Base-by-base conservation (phyloP, 768 basidiomycete species). In the Harrya chromipes region DNA sequence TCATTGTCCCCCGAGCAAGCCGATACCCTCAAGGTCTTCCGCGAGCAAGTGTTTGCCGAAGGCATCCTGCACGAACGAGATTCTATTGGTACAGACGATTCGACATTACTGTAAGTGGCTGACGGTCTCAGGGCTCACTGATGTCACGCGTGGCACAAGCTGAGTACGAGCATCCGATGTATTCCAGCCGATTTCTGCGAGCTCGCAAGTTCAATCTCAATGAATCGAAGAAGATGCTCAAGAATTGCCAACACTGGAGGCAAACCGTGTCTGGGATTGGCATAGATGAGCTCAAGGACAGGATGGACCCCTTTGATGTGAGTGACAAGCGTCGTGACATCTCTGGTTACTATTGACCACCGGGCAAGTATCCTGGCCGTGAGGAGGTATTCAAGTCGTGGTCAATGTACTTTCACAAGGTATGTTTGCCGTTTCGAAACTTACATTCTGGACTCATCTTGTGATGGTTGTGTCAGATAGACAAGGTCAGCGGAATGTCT, bases 361-460 rank as follows among this genome's bases (percentile, higher is more conserved):
- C 24, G 29, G 38, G 40, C 44, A 49, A 90, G 87, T 90, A 82
- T 58, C 84, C 84, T 1, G 84, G 81, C 54, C 80, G 87, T 38
- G 75, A 80, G 44, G 75, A 77, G 1, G 80, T 89, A 7, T 87
- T 87, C 55, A 79, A 85, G 45, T 82, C 78, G 53, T 90, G 87
- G 87, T 85, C 85, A 4, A 78, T 88, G 73, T 87, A 79, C 56
- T 88, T 85, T 57, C 87, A 90, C 65, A 88, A 87, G 72, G 85
- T 80, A 43, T 26, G 76, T 51, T 21, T 20, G 8, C 29, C 42
- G 4, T 31, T 29, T 39, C 27, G n/a, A 9, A 26, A 10, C 13
- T 19, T 16, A 12, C 1, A 7, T 21, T 20, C 31, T 40, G 42
- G 7, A 11, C 7, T 47, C 12, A 23, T 17, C 34, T 46, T 1